Conservation (phyloP, 192 early-diverging fungal species). For the Coemansia sp. region DNA sequence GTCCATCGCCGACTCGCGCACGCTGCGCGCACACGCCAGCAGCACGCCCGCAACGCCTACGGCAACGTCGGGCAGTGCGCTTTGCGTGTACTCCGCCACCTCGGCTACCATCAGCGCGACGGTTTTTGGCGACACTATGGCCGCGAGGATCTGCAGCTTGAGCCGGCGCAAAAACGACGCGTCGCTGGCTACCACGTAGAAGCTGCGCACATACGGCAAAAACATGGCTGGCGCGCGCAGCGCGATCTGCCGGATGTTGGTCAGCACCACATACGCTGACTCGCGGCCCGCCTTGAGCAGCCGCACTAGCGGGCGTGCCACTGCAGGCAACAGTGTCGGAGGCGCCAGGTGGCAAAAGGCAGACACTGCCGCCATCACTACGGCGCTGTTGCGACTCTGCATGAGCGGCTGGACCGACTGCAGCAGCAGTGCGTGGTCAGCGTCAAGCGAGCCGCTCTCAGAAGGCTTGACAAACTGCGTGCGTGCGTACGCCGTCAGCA, state of each 20-base stretch:
- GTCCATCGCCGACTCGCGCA: constrained; percentile 48
- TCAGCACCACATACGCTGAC: constrained; percentile 71
- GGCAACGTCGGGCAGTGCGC: constrained; percentile 19
- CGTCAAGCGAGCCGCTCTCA: constrained; percentile 56
- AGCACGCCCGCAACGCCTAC: constrained; percentile 33
- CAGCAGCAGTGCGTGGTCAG: constrained; percentile 77
- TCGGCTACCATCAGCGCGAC: constrained; percentile 69
- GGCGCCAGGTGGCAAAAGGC: constrained; percentile 68
- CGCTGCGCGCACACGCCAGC: constrained; percentile 40
- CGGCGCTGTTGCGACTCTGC: constrained; percentile 81
- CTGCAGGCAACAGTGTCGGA: constrained; percentile 51
- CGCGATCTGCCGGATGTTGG: constrained; percentile 75
- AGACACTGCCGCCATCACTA: constrained; percentile 68
- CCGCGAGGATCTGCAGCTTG: constrained; percentile 82
- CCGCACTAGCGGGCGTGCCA: constrained; percentile 73
- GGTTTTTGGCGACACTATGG: constrained; percentile 66
- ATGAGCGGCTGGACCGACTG: constrained; percentile 67
- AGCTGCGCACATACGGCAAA: constrained; percentile 67
- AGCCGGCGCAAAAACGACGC: constrained; percentile 72
- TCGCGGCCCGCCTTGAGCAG: constrained; percentile 71
- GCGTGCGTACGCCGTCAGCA: constrained; percentile 79
- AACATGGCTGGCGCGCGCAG: constrained; percentile 66
- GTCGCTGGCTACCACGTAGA: constrained; percentile 78
- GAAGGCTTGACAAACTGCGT: constrained; percentile 43
- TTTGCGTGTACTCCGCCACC: constrained; percentile 55